Evolutionary conservation across 371 early-diverging fungal genomes (phyloP), one percentile per base, ranked within the genome.

Genomic region (Mucor lusitanicus): DNA sequence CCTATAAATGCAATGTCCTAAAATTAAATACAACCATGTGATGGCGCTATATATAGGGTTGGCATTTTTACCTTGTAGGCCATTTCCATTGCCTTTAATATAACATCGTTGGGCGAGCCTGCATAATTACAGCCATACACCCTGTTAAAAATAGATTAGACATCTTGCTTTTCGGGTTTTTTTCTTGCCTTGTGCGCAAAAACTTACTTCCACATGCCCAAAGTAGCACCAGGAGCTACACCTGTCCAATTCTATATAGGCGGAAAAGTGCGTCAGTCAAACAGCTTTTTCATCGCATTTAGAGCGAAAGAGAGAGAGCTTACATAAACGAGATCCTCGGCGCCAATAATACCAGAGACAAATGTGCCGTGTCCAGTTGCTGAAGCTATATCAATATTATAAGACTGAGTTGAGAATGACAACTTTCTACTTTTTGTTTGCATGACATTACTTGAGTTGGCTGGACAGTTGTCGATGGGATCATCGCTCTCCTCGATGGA

Each of bases 61-160:
- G 11, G 19, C 21, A 8, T 30, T 37, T 33, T 55, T 67, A 72
- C 92, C 9, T 78, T 75, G 59, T 81, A 85, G 2, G 94, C 94
- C 37, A 64, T 76, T 59, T 87, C 88, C 75, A 94, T 78, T 6
- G 92, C 92, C 46, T 82, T 80, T 27, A 90, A 69, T 2, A 94
- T 70, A 11, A 89, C 79, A 65, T 91, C 92, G 48, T 85, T 86
- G 0, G 85, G 63, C 17, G 61, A 59, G 48, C 55, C 37, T 13
- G 33, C 23, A 27, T 54, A 63, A 25, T 74, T 60, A 27, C 81
- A 78, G 23, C 74, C 70, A 55, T 70, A 78, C 0, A 80, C 75
- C 66, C 75, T 63, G 6, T 7, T 13, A 55, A 32, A 30, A 32
- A 32, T 28, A 30, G 7, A 55, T 1, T 7, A 2, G 0, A 30